Evolutionary conservation across 1,139 yeast species (phyloP).

Genomic region (Diutina ranongensis): DNA sequence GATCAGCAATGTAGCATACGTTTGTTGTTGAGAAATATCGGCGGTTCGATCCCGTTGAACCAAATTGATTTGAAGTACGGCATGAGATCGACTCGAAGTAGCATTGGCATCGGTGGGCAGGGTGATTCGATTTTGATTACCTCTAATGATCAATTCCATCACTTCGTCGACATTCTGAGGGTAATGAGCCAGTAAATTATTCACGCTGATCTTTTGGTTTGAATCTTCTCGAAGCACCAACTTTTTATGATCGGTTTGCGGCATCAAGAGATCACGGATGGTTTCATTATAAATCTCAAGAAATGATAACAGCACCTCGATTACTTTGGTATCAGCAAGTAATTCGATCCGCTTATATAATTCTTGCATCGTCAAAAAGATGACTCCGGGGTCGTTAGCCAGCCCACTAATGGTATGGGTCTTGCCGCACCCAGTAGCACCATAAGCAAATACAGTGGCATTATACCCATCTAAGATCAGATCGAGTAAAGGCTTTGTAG

Average conservation of each 20-base stretch:
- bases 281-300: conserved; percentile 88
- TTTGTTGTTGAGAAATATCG: conserved; percentile 54
- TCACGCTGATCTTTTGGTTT: conserved; percentile 54
- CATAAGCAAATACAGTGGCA: conserved; percentile 92
- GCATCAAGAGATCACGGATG: conserved; percentile 64
- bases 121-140: conserved; percentile 67
- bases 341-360: conserved; percentile 51
- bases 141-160: conserved; percentile 63
- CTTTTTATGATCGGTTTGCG: conserved; percentile 32
- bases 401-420: conserved; percentile 85
- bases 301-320: conserved; percentile 61
- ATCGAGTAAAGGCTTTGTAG: conserved; percentile 65
- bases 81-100: conserved; percentile 85
- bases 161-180: conserved; percentile 65
- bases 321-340: conserved; percentile 38
- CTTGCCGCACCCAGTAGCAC: conserved; percentile 98
- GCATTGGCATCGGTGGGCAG: conserved; percentile 89
- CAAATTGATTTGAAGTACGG: conserved; percentile 75
- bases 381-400: conserved; percentile 65
- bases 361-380: conserved; percentile 69
- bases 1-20: conserved; percentile 26
- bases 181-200: conserved; percentile 57
- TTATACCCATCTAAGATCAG: conserved; percentile 76
- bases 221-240: conserved; percentile 65
- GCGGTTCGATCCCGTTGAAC: conserved; percentile 51